These are phyloP conservation scores for Monosporascus sp. DNA, from an alignment of 2,329 filamentous ascomycete species.

Conservation along the genomic window DNA sequence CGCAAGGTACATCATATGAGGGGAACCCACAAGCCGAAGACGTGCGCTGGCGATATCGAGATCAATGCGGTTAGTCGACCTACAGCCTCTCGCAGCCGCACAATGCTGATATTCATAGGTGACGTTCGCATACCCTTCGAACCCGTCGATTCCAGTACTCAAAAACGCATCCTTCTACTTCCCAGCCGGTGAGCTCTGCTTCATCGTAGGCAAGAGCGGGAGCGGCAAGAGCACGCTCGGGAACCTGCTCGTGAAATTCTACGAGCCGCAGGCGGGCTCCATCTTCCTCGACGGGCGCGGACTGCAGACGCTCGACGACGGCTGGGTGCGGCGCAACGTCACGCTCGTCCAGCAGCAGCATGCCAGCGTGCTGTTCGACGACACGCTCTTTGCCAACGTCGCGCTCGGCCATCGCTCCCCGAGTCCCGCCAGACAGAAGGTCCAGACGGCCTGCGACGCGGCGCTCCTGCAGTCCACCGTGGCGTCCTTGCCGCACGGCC, in stretches of 20 bases:
- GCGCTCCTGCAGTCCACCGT: constrained; percentile 67
- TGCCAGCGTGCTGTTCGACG: constrained; percentile 73
- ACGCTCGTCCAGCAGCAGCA: constrained; percentile 88
- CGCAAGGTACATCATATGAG: constrained; percentile 23
- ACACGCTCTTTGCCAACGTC: constrained; percentile 73
- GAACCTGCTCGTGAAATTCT: constrained; percentile 74
- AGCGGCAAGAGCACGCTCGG: constrained; percentile 89
- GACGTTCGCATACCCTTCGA: constrained; percentile 76
- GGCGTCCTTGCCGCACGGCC: constrained; percentile 58
- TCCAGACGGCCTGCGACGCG: constrained; percentile 58
- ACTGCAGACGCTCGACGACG: constrained; percentile 55
- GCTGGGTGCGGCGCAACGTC: constrained; percentile 73
- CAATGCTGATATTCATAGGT: constrained; percentile 45
- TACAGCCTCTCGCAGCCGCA: background rate
- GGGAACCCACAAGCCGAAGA: constrained; percentile 28
- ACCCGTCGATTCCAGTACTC: constrained; percentile 56
- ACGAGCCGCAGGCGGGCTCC: constrained; percentile 58
- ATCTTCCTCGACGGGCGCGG: constrained; percentile 64
- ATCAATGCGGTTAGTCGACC: constrained; percentile 55
- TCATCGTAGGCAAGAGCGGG: constrained; percentile 80
- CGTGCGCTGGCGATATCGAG: constrained; percentile 63
- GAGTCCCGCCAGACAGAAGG: constrained; percentile 42
- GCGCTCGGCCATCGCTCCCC: constrained; percentile 58
- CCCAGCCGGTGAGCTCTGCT: constrained; percentile 65
- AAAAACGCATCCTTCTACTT: constrained; percentile 63